Base-by-base conservation (phyloP, 208 protist species). In the Leishmania lainsoni region DNA sequence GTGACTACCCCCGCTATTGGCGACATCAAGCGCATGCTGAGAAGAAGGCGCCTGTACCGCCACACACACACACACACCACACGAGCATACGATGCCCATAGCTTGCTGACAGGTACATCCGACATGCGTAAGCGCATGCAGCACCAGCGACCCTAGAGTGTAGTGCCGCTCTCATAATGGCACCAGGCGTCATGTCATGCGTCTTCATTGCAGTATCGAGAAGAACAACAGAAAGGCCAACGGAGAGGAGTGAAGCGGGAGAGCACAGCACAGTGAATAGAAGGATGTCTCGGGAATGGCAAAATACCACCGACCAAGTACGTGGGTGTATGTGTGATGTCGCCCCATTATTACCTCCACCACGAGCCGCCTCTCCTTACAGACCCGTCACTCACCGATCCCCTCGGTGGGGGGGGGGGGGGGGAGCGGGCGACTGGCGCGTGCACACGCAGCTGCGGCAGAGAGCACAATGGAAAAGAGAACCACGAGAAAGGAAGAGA, bases 31-130 rank as follows among this genome's bases (percentile, higher is more conserved):
- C 39, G 42, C 35, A 45, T 72, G 75, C 42, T 17, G 80, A 73
- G 51, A 39, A 81, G 49, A 70, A 45, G 61, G 71, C 51, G 66
- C 82, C 48, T n/a, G 58, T n/a, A 75, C 63, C 65, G 54, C 29
- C 29, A 69, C 65, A 45, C 32, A 68, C 9, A 29, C 61, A 71
- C 66, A 68, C 52, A 56, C 52, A 56, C 52, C 52, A 56, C 10
- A 56, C 17, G 16, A 56, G 52, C 52, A 20, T 20, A 20, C 52
- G 52, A 0, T 56, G 16, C 52, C 52, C 52, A 56, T 56, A 17
- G 42, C 48, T 4, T 35, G 39, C 32, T 73, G 68, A 22, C 26
- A 51, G 45, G 12, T 14, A 63, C 58, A 63, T n/a, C 20, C 29
- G 58, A 0, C 26, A 63, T 29, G 20, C 20, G 58, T 32, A 9